Base-by-base conservation (phyloP, 1,139 yeast species). In the Geotrichum phurueaensis region DNA sequence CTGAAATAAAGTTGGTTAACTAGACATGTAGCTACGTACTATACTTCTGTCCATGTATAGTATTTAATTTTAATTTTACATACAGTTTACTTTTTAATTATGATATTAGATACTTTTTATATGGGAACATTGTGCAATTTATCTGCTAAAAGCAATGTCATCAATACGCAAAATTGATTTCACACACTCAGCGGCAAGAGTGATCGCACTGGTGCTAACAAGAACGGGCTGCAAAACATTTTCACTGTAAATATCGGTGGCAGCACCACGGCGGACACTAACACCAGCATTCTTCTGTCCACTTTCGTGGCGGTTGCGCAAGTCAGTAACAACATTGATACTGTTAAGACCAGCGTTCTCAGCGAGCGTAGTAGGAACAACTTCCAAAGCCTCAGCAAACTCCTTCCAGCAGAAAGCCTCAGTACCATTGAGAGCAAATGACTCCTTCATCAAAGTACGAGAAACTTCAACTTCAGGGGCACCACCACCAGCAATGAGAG, bases 271-370 rank as follows among this genome's bases (percentile, higher is more conserved):
- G 76, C 97, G 84, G 58, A 91, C 96, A 51, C 96, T 88, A 65
- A 94, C 91, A 61, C 99, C 99, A n/a, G 97, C 96, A 70, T 90
- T 87, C 68, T 79, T 81, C 74, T 92, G 97, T 60, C 98, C 98
- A 66, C 81, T 81, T 71, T 88, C 97, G 73, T 95, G 99, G 75
- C 87, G 86, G 72, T 89, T 87, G 74, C 97, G 87, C 69, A 94
- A 81, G 66, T 95, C 99, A 20, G 99, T 94, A 51, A 94, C 96
- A 56, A 95, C 96, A 68, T 89, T 89, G 69, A 95, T 90, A 66
- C 97, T 91, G 74, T 94, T 91, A 73, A 94, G 79, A 62, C 99
- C 99, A 18, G 99, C 98, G 73, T 94, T 95, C 76, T 95, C 99
- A 10, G 99, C 98, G 67, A 94, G 81, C 2, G 99, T 95, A 2